Percentiles rank a stretch among this genome's conserved stretches.
These are phyloP conservation scores for Aspergillus ruber DNA, from an alignment of 2,329 filamentous ascomycete species.

Conservation along the genomic window DNA sequence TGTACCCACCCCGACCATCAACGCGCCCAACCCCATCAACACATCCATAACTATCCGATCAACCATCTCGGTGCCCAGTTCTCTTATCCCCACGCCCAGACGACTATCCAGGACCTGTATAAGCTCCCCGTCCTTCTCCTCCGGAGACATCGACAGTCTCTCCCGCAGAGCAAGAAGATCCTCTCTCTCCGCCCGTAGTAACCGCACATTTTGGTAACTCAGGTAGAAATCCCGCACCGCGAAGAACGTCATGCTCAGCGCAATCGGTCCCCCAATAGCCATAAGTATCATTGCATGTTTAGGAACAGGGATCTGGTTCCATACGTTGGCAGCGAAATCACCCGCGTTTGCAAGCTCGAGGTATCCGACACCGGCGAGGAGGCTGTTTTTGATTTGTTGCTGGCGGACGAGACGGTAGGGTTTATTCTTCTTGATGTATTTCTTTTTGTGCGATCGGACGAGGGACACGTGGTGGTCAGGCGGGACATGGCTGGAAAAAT, in stretches of 20 bases:
- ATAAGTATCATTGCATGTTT: conserved; percentile 46
- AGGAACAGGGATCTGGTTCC: conserved; percentile 49
- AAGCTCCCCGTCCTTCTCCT: conserved; percentile 13
- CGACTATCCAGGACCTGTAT: conserved; percentile 28
- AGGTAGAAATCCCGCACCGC: conserved; percentile 41
- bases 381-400: conserved; percentile 28
- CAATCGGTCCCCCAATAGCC: conserved; percentile 47
- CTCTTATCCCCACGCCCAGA: conserved; percentile 42
- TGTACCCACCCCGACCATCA: conserved; percentile 48
- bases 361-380: conserved; percentile 42
- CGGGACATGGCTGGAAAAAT: not conserved
- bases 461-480: not conserved
- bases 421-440: conserved; percentile 6
- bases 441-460: not conserved
- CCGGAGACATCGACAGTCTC: not conserved
- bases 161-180: conserved; percentile 21
- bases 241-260: conserved; percentile 41
- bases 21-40: conserved; percentile 44
- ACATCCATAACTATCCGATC: conserved; percentile 49
- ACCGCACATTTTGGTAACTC: conserved; percentile 42
- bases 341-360: conserved; percentile 52
- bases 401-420: conserved; percentile 15
- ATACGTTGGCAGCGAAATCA: conserved; percentile 54
- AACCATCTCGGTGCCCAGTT: conserved; percentile 47
- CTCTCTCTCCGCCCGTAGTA: conserved; percentile 39